These are phyloP conservation scores for Citrus sinensis DNA, from an alignment of 345 rosid genomes.

Conservation along the genomic window DVS_A1.0 CM039165.1:31148501-31149000, in stretches of 20 bases:
- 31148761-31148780: not conserved
- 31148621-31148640: not conserved
- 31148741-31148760: not conserved
- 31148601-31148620: not conserved
- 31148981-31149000: constrained; percentile 48
- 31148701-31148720: not conserved
- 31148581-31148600: not conserved
- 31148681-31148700: not conserved
- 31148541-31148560: constrained; percentile 4
- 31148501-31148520: constrained; percentile 65
- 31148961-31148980: constrained; percentile 37
- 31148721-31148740: not conserved
- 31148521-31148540: constrained; percentile 84
- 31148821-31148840: constrained; percentile 70
- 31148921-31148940: constrained; percentile 66
- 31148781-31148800: not conserved
- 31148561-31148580: constrained; percentile 1
- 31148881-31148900: constrained; percentile 67
- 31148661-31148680: not conserved
- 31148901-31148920: constrained; percentile 63
- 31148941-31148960: constrained; percentile 19
- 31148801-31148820: not conserved
- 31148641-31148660: not conserved
- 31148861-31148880: constrained; percentile 92
- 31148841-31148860: constrained; percentile 75